Evolutionary conservation across 139 green algal genomes (phyloP), one percentile per base, ranked within the genome.

Genomic region (Volvox africanus): DNA sequence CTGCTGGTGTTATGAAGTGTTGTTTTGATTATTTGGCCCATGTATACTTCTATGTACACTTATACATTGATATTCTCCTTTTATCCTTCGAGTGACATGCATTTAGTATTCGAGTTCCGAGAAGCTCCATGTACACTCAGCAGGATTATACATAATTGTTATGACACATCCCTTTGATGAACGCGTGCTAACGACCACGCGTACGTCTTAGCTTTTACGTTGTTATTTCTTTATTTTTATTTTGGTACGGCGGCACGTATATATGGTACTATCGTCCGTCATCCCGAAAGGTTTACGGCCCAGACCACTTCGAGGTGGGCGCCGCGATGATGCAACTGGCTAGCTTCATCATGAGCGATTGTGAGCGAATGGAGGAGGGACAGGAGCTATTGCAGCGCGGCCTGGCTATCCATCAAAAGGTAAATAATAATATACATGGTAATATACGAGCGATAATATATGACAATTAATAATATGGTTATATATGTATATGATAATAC

Each of bases 231-330:
- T 20, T 20, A 20, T 20, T 61, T 55, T 20, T 61, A 1, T 9
- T 55, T 55, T 55, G 5, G 33, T 12, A 24, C 20, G 20, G 76
- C 5, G 17, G 5, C 33, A n/a, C 2, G 30, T 36, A 68, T 22
- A 1, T 19, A 11, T 26, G 0, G 12, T 13, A 36, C 78, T 3
- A 16, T 33, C 19, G 26, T 50, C 28, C 0, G 28, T 75, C 32
- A 17, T 12, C 80, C 28, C 50, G 11, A 55, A 22, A 88, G 82
- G 82, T 88, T 1, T 20, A 88, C 82, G 82, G 82, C 5, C 82
- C 82, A 24, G 30, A 28, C 82, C 82, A 88, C 35, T 36, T 35
- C 2, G 65, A 88, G 30, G 33, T 79, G 65, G 82, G 65, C 19
- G 0, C n/a, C 13, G 82, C 65, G 2, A 24, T 88, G 33, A 35